These are phyloP conservation scores for Macrophomina pseudophaseolina DNA, from an alignment of 2,329 filamentous ascomycete genomes.

Conservation along the genomic window DNA sequence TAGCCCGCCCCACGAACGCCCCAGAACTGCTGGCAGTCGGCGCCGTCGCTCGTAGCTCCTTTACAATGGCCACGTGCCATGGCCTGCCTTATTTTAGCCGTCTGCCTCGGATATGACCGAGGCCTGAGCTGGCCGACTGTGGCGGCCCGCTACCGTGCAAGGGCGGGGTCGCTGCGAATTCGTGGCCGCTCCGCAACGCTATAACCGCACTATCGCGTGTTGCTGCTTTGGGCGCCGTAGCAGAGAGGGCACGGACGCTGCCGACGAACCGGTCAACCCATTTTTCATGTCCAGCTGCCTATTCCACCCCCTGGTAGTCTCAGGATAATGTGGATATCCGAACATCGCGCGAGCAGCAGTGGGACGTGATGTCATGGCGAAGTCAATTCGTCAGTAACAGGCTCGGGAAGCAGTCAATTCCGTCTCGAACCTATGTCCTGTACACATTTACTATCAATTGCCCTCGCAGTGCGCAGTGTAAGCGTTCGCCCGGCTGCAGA, in stretches of 20 bases:
- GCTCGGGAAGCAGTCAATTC: not conserved
- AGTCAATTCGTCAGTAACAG: not conserved
- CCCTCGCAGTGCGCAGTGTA: too few relatives aligned
- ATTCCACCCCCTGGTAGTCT: not conserved
- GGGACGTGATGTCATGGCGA: not conserved
- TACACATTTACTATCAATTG: too few relatives aligned
- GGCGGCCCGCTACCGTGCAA: constrained; percentile 9
- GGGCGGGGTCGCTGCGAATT: constrained; percentile 6
- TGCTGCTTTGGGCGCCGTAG: not conserved
- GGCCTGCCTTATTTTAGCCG: not conserved
- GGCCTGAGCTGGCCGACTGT: not conserved
- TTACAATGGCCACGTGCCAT: constrained; percentile 11
- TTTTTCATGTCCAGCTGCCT: not conserved
- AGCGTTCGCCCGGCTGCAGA: too few relatives aligned
- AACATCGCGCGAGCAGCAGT: not conserved
- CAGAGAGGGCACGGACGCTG: not conserved
- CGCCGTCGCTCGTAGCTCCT: not conserved
- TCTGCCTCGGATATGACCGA: not conserved
- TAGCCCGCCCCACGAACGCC: constrained; percentile 2
- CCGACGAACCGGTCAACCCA: not conserved
- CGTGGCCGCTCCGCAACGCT: not conserved
- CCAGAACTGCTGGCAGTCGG: constrained; percentile 5
- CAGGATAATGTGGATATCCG: not conserved
- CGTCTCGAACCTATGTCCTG: too few relatives aligned
- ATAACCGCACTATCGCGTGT: not conserved